Conservation (phyloP, 352 stramenopile genomes). For the Pythium pyrilobum region DNA sequence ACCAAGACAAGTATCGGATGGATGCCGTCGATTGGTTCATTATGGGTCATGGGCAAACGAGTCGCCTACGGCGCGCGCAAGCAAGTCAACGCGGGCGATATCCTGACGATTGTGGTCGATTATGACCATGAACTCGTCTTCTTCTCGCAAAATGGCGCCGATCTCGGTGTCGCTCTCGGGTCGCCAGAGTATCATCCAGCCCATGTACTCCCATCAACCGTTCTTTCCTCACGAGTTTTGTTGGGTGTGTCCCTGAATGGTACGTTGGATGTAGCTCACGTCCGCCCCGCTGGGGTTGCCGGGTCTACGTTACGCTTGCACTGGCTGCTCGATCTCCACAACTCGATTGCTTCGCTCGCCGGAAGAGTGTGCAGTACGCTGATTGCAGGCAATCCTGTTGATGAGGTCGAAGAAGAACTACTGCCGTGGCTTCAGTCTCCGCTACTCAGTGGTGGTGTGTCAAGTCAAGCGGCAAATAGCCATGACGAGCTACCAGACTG, state of each 20-base stretch:
- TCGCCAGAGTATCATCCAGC: slow-evolving; percentile 22
- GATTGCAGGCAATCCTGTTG: slow-evolving; percentile 69
- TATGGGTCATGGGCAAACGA: slow-evolving; percentile 66
- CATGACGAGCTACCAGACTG: slow-evolving; percentile 23
- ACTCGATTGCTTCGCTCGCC: slow-evolving; percentile 62
- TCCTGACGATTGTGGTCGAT: slow-evolving; percentile 67
- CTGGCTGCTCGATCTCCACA: slow-evolving; percentile 82
- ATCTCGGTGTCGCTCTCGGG: slow-evolving; percentile 53
- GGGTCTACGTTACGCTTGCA: slow-evolving; percentile 77
- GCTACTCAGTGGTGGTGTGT: slow-evolving; percentile 68
- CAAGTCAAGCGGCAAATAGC: slow-evolving; percentile 1
- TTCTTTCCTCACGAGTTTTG: slow-evolving; percentile 23
- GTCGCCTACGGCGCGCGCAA: slow-evolving; percentile 45
- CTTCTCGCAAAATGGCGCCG: slow-evolving; percentile 67
- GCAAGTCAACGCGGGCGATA: slow-evolving; percentile 49
- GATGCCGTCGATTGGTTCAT: slow-evolving; percentile 75
- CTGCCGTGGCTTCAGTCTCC: slow-evolving; percentile 80
- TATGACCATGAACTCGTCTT: slow-evolving; percentile 69
- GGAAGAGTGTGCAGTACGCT: slow-evolving; percentile 63
- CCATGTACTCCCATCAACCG: neutral
- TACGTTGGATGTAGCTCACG: slow-evolving; percentile 64
- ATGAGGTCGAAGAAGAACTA: slow-evolving; percentile 77
- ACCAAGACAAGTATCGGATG: slow-evolving; percentile 52
- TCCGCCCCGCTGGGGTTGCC: slow-evolving; percentile 61
- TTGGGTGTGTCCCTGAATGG: slow-evolving; percentile 71